Evolutionary conservation across 2,329 filamentous ascomycete species (phyloP).

Genomic region (Xylariaceae sp.): DNA sequence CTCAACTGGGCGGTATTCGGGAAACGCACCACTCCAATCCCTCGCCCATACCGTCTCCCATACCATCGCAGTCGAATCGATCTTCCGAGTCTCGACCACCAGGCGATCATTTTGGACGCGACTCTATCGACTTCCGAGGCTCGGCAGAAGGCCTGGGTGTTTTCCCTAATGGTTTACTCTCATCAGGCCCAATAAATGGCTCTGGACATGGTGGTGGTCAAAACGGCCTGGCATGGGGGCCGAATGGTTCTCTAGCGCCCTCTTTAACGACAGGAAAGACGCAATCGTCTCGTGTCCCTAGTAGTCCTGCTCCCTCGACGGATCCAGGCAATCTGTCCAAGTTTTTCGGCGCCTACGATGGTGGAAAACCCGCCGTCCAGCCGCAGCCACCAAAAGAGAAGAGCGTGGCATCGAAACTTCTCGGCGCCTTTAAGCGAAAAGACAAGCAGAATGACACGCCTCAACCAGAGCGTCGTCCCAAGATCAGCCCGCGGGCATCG

Average conservation of each 20-base stretch:
- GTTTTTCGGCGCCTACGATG: constrained; percentile 27
- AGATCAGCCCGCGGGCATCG: constrained; percentile 18
- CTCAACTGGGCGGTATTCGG: constrained; percentile 19
- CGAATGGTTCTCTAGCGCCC: constrained; percentile 14
- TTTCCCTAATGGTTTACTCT: constrained; percentile 12
- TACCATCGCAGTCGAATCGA: constrained; percentile 21
- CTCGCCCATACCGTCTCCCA: constrained; percentile 25
- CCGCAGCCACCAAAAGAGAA: constrained; percentile 27
- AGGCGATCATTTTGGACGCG: constrained; percentile 9
- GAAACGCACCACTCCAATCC: constrained; percentile 27
- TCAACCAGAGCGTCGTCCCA: constrained; percentile 18
- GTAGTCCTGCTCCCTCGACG: constrained; percentile 22
- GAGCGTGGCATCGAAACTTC: constrained; percentile 29
- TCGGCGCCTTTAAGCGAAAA: constrained; percentile 29
- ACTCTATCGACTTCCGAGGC: constrained; percentile 16
- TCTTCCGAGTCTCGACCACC: constrained; percentile 17
- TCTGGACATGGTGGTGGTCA: constrained; percentile 6
- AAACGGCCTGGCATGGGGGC: constrained; percentile 17
- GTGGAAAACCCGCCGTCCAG: constrained; percentile 17
- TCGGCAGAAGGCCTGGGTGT: constrained; percentile 15
- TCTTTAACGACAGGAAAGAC: constrained; percentile 5
- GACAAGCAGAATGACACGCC: constrained; percentile 20
- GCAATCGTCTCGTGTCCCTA: constrained; percentile 16
- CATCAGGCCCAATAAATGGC: constrained; percentile 5
- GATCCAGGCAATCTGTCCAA: constrained; percentile 26